Evolutionary conservation across 2,329 filamentous ascomycete species (phyloP), one percentile per base, ranked within the genome.

Genomic region (Talaromyces marneffei): DNA sequence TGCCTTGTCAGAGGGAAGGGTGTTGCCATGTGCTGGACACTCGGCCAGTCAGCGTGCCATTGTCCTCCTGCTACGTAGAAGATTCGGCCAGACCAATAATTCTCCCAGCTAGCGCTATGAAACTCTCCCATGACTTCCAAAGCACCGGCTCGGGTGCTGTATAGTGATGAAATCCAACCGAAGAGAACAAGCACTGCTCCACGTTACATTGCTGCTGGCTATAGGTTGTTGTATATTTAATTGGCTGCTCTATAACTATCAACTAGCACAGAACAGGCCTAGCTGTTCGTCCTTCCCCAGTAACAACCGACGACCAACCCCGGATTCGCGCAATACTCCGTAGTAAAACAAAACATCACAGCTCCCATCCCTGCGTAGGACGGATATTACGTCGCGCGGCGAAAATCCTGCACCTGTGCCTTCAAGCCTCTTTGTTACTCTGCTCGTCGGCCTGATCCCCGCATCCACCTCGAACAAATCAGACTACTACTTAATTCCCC

Each of bases 401-500:
- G 25, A 29, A 35, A 50, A 50, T 50, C 46, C 46, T 29, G 12
- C 46, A 50, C 18, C 27, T 33, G 46, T 18, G 23, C 29, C 9
- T 18, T 31, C 25, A 31, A 52, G 48, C 48, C 55, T 48, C 33
- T 57, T 57, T 58, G 56, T 50, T 57, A 23, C 35, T 35, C 48
- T 33, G 5, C n/a, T n/a, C n/a, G n/a, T n/a, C n/a, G n/a, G n/a
- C n/a, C n/a, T 18, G 4, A 35, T 57, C 55, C 55, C 55, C 55
- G 55, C 55, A 46, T 33, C 29, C 2, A 3, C 29, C 18, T 14
- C 29, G 48, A 53, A 29, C 20, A 53, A 53, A 40, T 27, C 23
- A 54, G 55, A 39, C 35, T 10, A 23, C 12, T 27, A 35, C 55
- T n/a, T 29, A 39, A 29, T 62, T 62, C 54, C 60, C 60, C 60